Evolutionary conservation across 1,284 basidiomycete species (phyloP).

Genomic region (Pseudozyma flocculosa): DNA sequence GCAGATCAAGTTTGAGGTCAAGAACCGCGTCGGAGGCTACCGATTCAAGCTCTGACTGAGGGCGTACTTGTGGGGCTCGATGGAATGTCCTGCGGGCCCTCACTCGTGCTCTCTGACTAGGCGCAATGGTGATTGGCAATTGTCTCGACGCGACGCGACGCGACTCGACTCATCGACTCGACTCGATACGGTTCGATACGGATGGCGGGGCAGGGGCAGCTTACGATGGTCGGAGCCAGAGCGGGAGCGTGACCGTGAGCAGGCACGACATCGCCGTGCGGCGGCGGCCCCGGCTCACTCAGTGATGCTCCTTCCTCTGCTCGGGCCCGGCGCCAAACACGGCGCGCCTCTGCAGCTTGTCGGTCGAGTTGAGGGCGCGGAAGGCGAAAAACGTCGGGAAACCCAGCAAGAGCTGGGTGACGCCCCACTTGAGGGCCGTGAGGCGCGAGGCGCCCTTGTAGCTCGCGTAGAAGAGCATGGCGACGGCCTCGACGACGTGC

Average conservation of each 20-base stretch:
- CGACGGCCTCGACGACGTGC: slow-evolving; percentile 15
- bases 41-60: slow-evolving; percentile 60
- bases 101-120: too few relatives aligned
- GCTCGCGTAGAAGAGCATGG: slow-evolving; percentile 22
- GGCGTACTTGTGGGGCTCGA: too few relatives aligned
- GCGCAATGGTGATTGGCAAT: too few relatives aligned
- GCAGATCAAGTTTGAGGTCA: slow-evolving; percentile 68
- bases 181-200: too few relatives aligned
- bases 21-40: slow-evolving; percentile 68
- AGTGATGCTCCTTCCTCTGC: slow-evolving; percentile 14
- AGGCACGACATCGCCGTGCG: too few relatives aligned
- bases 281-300: too few relatives aligned
- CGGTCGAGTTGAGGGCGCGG: slow-evolving; percentile 33
- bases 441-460: slow-evolving; percentile 20
- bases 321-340: slow-evolving; percentile 8
- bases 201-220: too few relatives aligned
- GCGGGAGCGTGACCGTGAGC: too few relatives aligned
- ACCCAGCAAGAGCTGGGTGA: slow-evolving; percentile 22
- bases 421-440: slow-evolving; percentile 22
- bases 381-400: slow-evolving; percentile 41
- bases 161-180: too few relatives aligned
- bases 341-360: slow-evolving; percentile 11
- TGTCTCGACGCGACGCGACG: too few relatives aligned
- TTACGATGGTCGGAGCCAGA: too few relatives aligned
- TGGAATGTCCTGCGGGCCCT: not conserved